These are phyloP conservation scores for Magnolia changhungtana DNA, from an alignment of 164 flowering plant genomes.

Conservation along the genomic window DNA sequence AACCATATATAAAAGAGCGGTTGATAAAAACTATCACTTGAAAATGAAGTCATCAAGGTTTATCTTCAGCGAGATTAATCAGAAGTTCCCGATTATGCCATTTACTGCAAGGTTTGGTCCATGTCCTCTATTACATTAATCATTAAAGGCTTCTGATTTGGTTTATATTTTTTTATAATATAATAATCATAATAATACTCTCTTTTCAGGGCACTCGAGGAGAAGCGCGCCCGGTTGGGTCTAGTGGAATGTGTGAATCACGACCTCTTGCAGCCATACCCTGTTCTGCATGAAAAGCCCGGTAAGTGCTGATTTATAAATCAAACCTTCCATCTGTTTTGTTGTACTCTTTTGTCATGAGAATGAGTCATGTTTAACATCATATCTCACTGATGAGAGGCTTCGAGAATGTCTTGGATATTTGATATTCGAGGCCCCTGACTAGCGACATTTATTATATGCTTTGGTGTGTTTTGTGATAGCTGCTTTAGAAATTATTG, in stretches of 20 bases:
- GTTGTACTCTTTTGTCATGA: too few species aligned
- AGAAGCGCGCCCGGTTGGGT: conserved; percentile 91
- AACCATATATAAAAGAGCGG: conserved; percentile 89
- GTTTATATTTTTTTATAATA: neutral
- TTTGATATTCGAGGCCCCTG: too few species aligned
- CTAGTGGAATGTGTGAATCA: conserved; percentile 92
- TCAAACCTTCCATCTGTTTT: neutral
- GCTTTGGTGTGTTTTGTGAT: too few species aligned
- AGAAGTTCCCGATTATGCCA: conserved; percentile 92
- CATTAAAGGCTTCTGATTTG: too few species aligned
- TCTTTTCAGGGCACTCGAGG: conserved; percentile 69
- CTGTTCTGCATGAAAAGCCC: conserved; percentile 92
- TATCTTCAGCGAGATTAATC: conserved; percentile 87
- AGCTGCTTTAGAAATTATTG: too few species aligned
- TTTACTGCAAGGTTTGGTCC: conserved; percentile 69
- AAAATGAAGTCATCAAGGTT: conserved; percentile 96
- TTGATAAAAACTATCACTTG: conserved; percentile 83
- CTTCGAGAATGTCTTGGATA: too few species aligned
- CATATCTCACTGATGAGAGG: too few species aligned
- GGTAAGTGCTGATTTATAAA: conserved; percentile 34
- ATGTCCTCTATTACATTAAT: neutral
- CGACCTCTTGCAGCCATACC: conserved; percentile 93
- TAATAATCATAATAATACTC: neutral
- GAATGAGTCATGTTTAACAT: too few species aligned
- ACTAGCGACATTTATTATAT: too few species aligned